Base-by-base conservation (phyloP, 2,329 filamentous ascomycete genomes). In the Beauveria asiatica region DNA sequence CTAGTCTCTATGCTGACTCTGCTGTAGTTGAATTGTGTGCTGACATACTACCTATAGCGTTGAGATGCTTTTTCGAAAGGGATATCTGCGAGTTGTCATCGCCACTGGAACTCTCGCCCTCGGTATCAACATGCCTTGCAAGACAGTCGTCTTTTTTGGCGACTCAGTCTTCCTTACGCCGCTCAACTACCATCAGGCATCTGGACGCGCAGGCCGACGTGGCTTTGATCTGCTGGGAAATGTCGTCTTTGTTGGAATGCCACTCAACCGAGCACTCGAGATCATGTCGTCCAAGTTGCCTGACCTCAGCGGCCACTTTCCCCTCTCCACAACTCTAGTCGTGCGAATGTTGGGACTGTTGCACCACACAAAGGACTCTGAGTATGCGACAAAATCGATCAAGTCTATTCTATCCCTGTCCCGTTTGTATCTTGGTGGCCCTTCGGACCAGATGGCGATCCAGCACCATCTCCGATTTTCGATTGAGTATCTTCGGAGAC, bases 111-210 rank as follows among this genome's bases (percentile, higher is more conserved):
- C 88, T 0, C 78, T 92, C 23, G 86, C 87, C 1, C 75, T 92
- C 5, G 89, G 89, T 75, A 88, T 93, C 75, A 93, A 90, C 66
- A 90, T 90, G 86, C 89, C 89, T 10, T 92, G 88, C 70, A 90
- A 89, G 70, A 93, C 89, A 1, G 88, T 92, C 0, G 83, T 91
- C 1, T 93, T 93, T 70, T 80, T 79, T 17, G 88, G 87, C 0
- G 88, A 92, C 69, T 89, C 85, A 0, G 78, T 89, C 3, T 91
- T 83, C 68, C 74, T 93, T 48, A 90, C 87, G 0, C 83, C 88
- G 0, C 80, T 92, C 56, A 90, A 90, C 69, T 93, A 88, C 70
- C 83, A 87, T 9, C 89, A 93, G 70, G 87, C 83, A 8, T 84
- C 88, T 60, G 89, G 90, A 72, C 85, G 89, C 78, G 87, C 89